These are phyloP conservation scores for Phytophthora citricola DNA, from an alignment of 352 stramenopile genomes.

Conservation along the genomic window DNA sequence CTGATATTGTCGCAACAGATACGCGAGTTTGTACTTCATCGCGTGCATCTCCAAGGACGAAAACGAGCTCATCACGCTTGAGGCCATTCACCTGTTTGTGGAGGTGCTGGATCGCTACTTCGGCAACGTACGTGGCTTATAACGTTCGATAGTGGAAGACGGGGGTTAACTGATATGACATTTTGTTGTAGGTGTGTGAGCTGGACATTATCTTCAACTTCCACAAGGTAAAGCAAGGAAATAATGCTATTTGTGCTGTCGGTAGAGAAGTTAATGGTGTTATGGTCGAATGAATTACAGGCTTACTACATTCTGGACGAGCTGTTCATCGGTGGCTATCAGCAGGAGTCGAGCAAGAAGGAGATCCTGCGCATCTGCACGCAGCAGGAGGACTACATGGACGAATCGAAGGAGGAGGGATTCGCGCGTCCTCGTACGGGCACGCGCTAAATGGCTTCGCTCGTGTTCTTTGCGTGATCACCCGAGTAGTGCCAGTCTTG, in stretches of 20 bases:
- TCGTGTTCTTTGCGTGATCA: conserved; percentile 4
- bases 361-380: conserved; percentile 91
- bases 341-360: conserved; percentile 96
- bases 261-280: not conserved
- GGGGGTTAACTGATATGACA: not conserved
- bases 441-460: conserved; percentile 49
- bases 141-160: not conserved
- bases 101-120: conserved; percentile 99
- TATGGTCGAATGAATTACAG: conserved; percentile 22
- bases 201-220: conserved; percentile 99
- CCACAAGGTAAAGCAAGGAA: conserved; percentile 90
- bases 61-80: conserved; percentile 98
- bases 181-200: conserved; percentile 79
- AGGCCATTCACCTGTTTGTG: conserved; percentile 98
- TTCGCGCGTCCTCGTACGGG: conserved; percentile 70
- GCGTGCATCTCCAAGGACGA: conserved; percentile 95
- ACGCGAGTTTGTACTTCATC: conserved; percentile 98
- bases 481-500: not conserved
- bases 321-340: conserved; percentile 98
- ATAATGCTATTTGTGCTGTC: conserved; percentile 2
- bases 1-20: conserved; percentile 52
- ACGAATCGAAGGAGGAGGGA: conserved; percentile 88
- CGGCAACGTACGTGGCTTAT: conserved; percentile 75
- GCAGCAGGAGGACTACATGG: conserved; percentile 92
- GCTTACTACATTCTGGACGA: conserved; percentile 99